phyloP scores from a whole-genome alignment of 2,329 filamentous ascomycete species.

The Cadophora sp. region DNA sequence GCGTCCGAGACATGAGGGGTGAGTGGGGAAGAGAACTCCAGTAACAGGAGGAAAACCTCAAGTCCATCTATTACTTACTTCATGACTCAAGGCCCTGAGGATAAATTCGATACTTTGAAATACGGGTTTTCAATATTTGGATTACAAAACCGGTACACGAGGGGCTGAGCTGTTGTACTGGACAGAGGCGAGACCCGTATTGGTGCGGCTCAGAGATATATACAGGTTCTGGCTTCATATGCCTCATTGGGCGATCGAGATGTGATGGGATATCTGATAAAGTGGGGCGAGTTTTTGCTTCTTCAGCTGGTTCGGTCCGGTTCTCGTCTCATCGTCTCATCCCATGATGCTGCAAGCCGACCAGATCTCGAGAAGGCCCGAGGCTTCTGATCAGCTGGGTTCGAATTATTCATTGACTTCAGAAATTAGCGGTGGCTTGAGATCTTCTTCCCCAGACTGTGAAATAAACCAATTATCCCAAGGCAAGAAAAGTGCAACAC shows the following conservation, averaged over 20 bases:
- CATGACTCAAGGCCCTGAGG: too few relatives aligned
- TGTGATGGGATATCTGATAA: constrained; percentile 1
- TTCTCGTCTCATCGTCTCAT: neutral
- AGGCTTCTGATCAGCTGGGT: constrained; percentile 1
- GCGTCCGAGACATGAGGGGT: neutral
- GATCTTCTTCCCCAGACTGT: neutral
- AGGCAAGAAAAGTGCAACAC: constrained; percentile 9
- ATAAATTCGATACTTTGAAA: neutral
- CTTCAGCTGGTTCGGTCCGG: constrained; percentile 5
- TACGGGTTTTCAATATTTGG: too few relatives aligned
- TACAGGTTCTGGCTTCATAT: constrained; percentile 12
- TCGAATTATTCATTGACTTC: neutral
- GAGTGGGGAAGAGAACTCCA: neutral
- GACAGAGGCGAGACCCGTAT: neutral
- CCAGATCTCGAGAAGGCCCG: constrained; percentile 8
- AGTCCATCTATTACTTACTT: neutral
- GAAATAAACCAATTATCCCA: neutral
- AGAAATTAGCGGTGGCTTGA: neutral
- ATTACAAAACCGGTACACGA: neutral
- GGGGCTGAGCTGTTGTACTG: neutral
- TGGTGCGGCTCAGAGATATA: neutral
- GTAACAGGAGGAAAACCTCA: neutral
- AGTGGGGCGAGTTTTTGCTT: neutral
- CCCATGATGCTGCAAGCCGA: neutral
- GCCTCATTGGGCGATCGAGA: neutral